Conservation (phyloP, 306 rosid species). For the Medicago ruthenica region DNA sequence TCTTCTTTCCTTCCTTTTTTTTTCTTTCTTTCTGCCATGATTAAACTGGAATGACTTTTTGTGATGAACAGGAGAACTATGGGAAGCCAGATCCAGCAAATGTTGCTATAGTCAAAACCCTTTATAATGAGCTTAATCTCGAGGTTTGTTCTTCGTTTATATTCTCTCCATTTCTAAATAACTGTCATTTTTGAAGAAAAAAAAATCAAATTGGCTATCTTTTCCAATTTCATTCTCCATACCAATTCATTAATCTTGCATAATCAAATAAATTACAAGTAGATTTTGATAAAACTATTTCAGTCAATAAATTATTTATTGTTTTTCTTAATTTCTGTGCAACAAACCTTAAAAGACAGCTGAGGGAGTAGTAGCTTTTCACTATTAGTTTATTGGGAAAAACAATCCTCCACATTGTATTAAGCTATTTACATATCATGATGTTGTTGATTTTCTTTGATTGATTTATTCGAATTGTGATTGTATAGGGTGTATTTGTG, state of each 20-base stretch:
- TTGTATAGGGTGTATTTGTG: conserved; percentile 62
- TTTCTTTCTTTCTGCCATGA: neutral
- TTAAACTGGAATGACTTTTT: conserved; percentile 26
- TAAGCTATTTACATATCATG: neutral
- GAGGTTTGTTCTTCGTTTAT: conserved; percentile 58
- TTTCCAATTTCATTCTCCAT: too few species aligned
- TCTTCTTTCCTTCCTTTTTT: neutral
- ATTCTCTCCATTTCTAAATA: neutral
- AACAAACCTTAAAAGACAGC: neutral
- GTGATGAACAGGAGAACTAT: conserved; percentile 67
- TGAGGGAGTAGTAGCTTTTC: neutral
- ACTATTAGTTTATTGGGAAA: neutral
- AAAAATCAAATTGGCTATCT: neutral
- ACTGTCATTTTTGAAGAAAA: too few species aligned
- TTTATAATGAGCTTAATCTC: conserved; percentile 75
- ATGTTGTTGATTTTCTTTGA: conserved; percentile 26
- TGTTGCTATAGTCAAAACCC: conserved; percentile 75
- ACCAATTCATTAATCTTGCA: neutral
- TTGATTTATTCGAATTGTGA: conserved; percentile 15
- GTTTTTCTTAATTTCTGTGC: too few species aligned
- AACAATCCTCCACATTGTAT: neutral
- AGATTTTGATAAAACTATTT: too few species aligned
- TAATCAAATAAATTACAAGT: neutral
- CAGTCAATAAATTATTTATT: too few species aligned
- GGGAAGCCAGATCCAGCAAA: conserved; percentile 70